Conservation (phyloP, 768 basidiomycete species). For the Rhodotorula diobovata region DNA sequence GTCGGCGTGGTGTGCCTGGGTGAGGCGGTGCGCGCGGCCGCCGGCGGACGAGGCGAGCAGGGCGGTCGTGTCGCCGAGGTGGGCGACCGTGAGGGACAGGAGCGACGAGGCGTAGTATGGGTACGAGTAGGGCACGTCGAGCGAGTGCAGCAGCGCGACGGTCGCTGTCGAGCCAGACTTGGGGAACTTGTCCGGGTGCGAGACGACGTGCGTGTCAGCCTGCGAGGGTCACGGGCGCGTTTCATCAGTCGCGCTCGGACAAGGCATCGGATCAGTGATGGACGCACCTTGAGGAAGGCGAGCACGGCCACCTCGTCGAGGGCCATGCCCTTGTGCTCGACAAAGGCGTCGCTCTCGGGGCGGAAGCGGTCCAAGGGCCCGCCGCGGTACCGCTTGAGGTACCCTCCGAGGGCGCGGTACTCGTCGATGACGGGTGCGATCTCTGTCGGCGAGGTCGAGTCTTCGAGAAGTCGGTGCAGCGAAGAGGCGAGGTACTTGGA, state of each 20-base stretch:
- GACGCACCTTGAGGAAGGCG: constrained; percentile 32
- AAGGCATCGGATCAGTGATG: background rate
- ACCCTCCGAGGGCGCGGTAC: constrained; percentile 40
- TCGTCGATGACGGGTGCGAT: constrained; percentile 22
- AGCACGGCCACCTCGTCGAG: constrained; percentile 33
- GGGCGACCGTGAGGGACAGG: constrained; percentile 79
- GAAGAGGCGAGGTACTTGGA: constrained; percentile 33
- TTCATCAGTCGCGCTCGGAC: background rate
- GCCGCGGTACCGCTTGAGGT: constrained; percentile 41
- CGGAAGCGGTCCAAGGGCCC: constrained; percentile 29
- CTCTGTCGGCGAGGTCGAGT: background rate
- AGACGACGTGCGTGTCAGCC: constrained; percentile 41
- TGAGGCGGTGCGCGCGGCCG: constrained; percentile 76
- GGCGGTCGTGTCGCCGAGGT: constrained; percentile 89
- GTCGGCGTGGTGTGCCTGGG: constrained; percentile 94
- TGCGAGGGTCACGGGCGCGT: background rate
- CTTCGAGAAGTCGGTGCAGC: constrained; percentile 26
- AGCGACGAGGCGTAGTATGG: constrained; percentile 77
- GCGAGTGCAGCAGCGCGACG: constrained; percentile 80
- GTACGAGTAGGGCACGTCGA: constrained; percentile 65
- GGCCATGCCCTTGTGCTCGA: constrained; percentile 12
- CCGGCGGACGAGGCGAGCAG: constrained; percentile 69
- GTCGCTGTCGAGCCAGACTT: constrained; percentile 77
- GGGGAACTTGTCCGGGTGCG: constrained; percentile 7
- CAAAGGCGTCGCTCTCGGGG: constrained; percentile 1